Evolutionary conservation across 2,329 filamentous ascomycete species (phyloP).

Genomic region (Triangularia verruculosa): DNA sequence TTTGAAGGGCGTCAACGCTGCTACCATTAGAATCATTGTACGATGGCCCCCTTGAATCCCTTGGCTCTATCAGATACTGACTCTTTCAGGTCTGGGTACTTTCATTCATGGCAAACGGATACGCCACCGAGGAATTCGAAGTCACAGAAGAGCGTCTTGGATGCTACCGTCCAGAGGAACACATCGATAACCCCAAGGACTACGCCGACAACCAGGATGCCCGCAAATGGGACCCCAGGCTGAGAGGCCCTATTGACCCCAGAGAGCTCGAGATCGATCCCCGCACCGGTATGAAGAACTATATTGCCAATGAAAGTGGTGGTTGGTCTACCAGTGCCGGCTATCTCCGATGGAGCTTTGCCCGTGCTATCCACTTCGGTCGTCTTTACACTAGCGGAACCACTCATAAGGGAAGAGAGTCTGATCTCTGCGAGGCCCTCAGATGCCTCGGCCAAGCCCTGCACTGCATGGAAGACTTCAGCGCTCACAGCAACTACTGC

Average conservation of each 20-base stretch:
- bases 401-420: conserved; percentile 62
- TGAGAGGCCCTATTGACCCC: conserved; percentile 73
- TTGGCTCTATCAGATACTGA: conserved; percentile 12
- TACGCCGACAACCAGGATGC: conserved; percentile 88
- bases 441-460: conserved; percentile 73
- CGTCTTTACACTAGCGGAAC: conserved; percentile 69
- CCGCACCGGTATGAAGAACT: conserved; percentile 96
- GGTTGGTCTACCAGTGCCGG: conserved; percentile 87
- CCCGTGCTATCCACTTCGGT: conserved; percentile 73
- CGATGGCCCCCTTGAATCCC: conserved; percentile 12
- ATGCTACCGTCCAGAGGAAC: conserved; percentile 74
- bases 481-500: conserved; percentile 80
- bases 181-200: conserved; percentile 75
- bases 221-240: conserved; percentile 72
- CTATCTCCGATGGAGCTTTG: conserved; percentile 75
- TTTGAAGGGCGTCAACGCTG: conserved; percentile 72
- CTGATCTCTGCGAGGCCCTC: conserved; percentile 76
- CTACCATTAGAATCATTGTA: conserved; percentile 72
- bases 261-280: conserved; percentile 71
- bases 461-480: conserved; percentile 76
- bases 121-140: conserved; percentile 82
- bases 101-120: conserved; percentile 77
- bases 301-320: conserved; percentile 87
- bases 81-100: conserved; percentile 65
- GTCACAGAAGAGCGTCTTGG: conserved; percentile 77